These are phyloP conservation scores for Neophaeococcomyces aloes DNA, from an alignment of 2,329 filamentous ascomycete genomes.

Conservation along the genomic window DNA sequence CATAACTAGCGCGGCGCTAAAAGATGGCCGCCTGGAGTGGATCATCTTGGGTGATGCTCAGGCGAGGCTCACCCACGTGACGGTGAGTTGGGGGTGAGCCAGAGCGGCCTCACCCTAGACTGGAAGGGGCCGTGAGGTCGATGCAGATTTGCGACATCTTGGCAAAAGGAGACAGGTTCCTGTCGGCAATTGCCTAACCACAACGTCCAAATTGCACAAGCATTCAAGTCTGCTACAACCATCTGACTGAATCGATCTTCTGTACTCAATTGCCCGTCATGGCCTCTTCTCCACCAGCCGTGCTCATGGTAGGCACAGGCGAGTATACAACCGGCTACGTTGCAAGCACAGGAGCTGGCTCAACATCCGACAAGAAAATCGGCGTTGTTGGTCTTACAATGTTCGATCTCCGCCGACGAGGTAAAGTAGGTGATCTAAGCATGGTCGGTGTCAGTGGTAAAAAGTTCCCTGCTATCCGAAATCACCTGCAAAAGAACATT, in stretches of 20 bases:
- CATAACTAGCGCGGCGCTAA: background rate
- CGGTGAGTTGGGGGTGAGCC: conserved; percentile 3
- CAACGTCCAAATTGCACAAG: no score
- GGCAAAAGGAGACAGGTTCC: background rate
- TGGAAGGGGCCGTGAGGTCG: background rate
- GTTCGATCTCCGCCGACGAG: conserved; percentile 57
- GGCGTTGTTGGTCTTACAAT: conserved; percentile 88
- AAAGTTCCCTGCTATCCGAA: conserved; percentile 87
- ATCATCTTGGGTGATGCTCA: background rate
- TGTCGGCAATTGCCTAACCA: no score
- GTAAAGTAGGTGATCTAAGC: conserved; percentile 73
- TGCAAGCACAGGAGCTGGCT: conserved; percentile 56
- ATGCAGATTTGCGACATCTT: background rate
- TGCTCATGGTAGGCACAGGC: conserved; percentile 77
- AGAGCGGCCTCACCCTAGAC: conserved; percentile 4
- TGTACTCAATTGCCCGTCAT: conserved; percentile 27
- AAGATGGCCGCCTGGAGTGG: background rate
- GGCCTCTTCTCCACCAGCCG: conserved; percentile 47
- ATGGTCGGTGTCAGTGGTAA: conserved; percentile 85
- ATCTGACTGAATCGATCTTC: no score
- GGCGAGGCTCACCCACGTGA: background rate
- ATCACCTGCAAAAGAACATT: conserved; percentile 82
- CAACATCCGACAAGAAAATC: conserved; percentile 88
- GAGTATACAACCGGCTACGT: conserved; percentile 97
- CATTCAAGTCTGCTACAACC: no score